Evolutionary conservation across 139 green algal species (phyloP), one percentile per base, ranked within the genome.

Genomic region (Volvox reticuliferus): DNA sequence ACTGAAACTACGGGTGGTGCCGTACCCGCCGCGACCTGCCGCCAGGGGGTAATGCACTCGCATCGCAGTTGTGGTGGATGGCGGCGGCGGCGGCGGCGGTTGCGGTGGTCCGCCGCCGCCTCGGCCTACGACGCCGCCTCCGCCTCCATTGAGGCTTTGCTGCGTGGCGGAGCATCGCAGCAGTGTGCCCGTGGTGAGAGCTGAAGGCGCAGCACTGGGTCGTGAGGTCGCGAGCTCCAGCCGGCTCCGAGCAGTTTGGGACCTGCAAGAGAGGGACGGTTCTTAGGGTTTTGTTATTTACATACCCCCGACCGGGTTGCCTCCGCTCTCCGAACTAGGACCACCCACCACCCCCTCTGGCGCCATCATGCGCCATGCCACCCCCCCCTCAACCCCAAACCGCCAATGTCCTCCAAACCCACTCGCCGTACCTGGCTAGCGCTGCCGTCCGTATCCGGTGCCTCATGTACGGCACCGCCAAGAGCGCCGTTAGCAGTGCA

Each of bases 401-500:
- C 9, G 44, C 5, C 44, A 5, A 55, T 55, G 44, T 5, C 44
- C 44, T 55, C 44, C 44, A 5, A 5, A 55, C 44, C 44, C 44
- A 55, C 44, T 9, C 44, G 9, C 20, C 44, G 26, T 30, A 86
- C 83, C 35, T 79, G 22, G 6, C 24, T 33, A 13, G 6, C 2
- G 55, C 36, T 1, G 67, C 63, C 67, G 5, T 1, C 35, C 24
- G 21, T 36, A 80, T 30, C 22, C n/a, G 28, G 28, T 63, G 65
- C 50, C 84, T 86, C 20, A 93, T 17, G 12, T 84, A 80, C 28
- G 35, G 84, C 26, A 88, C 26, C 32, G 12, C 76, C 1, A 79
- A 6, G 26, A 85, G 55, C 18, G 21, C 44, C 71, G 62, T 79
- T 21, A 93, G n/a, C 19, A 87, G 28, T n/a, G 20, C 35, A 55